Percentiles rank a stretch among this genome's conserved stretches.
Evolutionary conservation across 176 grass and related monocot species (phyloP).

Genomic region (Guadua angustifolia): DNA sequence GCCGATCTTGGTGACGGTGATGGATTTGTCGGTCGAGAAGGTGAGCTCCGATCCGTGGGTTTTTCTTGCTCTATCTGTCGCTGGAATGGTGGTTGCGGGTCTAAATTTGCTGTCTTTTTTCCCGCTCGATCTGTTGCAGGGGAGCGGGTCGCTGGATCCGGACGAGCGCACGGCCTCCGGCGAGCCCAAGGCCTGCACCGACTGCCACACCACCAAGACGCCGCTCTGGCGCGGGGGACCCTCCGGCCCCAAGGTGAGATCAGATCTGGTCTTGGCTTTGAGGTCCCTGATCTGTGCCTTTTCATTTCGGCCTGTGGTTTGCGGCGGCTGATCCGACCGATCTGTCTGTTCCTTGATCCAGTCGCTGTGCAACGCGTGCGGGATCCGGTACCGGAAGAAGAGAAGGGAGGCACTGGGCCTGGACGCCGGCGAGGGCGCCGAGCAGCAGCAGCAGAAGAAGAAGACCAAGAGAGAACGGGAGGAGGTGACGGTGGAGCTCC

Average conservation of each 20-base stretch:
- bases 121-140: neutral
- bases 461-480: conserved; percentile 37
- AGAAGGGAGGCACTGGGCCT: conserved; percentile 59
- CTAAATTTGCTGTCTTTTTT: neutral
- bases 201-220: conserved; percentile 81
- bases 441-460: conserved; percentile 52
- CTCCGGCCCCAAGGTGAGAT: conserved; percentile 75
- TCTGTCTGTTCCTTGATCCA: conserved; percentile 38
- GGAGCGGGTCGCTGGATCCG: conserved; percentile 54
- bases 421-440: conserved; percentile 43
- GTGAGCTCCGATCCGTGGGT: conserved; percentile 49
- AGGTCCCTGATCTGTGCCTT: conserved; percentile 32
- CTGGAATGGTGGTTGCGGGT: neutral
- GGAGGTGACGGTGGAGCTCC: conserved; percentile 54
- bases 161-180: conserved; percentile 47
- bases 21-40: conserved; percentile 55
- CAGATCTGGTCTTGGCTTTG: conserved; percentile 10
- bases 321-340: conserved; percentile 36
- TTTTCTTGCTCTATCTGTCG: neutral
- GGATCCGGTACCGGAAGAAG: conserved; percentile 97
- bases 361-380: conserved; percentile 99
- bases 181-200: conserved; percentile 74
- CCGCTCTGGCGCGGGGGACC: conserved; percentile 87
- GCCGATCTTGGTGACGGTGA: conserved; percentile 39
- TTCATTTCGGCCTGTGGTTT: neutral